These are phyloP conservation scores for Exophiala oligosperma DNA, from an alignment of 2,329 filamentous ascomycete genomes.

Conservation along the genomic window DNA sequence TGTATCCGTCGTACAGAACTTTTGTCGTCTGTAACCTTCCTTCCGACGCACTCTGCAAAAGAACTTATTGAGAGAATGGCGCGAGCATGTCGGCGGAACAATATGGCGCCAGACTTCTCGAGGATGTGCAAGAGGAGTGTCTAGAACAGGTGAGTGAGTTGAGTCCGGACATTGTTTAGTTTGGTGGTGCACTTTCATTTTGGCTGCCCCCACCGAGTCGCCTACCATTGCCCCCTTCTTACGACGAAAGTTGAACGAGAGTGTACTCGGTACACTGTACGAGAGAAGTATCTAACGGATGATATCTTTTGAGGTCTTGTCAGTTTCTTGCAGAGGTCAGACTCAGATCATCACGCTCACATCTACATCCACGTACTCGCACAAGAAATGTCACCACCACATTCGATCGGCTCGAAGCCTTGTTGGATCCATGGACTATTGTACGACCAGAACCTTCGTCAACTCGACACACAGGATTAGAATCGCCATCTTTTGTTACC, in stretches of 20 bases:
- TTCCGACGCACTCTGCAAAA: no score
- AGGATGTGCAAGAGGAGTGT: constrained; percentile 50
- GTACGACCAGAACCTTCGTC: no score
- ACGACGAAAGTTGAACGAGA: neutral
- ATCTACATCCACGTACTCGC: neutral
- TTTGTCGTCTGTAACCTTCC: neutral
- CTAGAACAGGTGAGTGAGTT: constrained; percentile 50
- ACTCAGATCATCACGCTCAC: constrained; percentile 22
- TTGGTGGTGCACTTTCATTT: no score
- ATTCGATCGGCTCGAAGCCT: constrained; percentile 41
- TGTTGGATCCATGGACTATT: constrained; percentile 35
- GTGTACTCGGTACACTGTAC: no score
- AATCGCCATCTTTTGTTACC: neutral
- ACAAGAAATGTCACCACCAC: no score
- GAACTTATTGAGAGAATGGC: constrained; percentile 16
- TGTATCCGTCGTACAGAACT: neutral
- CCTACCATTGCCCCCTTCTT: neutral
- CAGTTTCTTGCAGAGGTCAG: constrained; percentile 45
- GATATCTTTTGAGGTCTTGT: neutral
- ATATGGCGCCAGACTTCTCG: constrained; percentile 48
- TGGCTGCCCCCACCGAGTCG: no score
- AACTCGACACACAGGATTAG: constrained; percentile 9
- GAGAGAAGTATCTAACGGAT: neutral
- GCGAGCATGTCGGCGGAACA: constrained; percentile 23
- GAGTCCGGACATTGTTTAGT: no score